These are phyloP conservation scores for Dothiorella sarmentorum DNA, from an alignment of 2,329 filamentous ascomycete genomes.

Conservation along the genomic window DNA sequence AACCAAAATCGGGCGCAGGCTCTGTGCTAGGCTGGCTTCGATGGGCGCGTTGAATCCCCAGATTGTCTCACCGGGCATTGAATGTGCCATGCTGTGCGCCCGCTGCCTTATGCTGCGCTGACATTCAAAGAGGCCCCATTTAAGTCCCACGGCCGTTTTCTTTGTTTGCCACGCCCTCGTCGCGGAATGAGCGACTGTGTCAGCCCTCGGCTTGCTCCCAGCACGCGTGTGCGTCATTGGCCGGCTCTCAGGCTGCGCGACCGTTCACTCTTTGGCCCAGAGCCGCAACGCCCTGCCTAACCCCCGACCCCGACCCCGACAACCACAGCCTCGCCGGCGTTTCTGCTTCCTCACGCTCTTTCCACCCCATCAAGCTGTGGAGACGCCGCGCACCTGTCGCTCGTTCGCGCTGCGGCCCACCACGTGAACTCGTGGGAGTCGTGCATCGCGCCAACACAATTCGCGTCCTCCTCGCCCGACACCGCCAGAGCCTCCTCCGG, in stretches of 20 bases:
- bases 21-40: background rate
- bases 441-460: background rate
- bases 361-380: background rate
- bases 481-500: background rate
- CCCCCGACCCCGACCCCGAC: constrained; percentile 6
- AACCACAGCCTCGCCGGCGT: background rate
- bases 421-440: background rate
- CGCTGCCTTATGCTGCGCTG: background rate
- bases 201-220: background rate
- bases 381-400: background rate
- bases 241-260: background rate
- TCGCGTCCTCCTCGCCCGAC: background rate
- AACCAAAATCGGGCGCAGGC: background rate
- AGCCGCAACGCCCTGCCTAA: constrained; percentile 8
- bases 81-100: constrained; percentile 1
- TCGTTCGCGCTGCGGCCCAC: background rate
- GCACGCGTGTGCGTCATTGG: constrained; percentile 13
- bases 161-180: background rate
- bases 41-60: background rate
- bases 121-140: background rate
- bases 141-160: constrained; percentile 1
- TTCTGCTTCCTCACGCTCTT: background rate
- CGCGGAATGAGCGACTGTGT: background rate
- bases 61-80: constrained; percentile 9
- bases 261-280: background rate